phyloP scores from a whole-genome alignment of 2,329 filamentous ascomycete species.

The Pyricularia sp. region DNA sequence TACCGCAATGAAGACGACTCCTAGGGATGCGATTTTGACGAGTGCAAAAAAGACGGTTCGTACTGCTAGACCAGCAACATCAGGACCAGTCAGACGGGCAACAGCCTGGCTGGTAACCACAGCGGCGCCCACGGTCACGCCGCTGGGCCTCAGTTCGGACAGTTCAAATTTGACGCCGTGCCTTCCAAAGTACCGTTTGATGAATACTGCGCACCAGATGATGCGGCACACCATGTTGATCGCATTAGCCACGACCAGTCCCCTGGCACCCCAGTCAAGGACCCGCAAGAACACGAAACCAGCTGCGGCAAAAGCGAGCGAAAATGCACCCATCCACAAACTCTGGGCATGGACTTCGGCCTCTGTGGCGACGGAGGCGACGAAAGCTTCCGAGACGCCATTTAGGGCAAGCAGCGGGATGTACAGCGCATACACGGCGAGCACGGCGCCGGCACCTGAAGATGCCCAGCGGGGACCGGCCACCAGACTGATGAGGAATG shows the following conservation, averaged over 20 bases:
- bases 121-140: constrained; percentile 31
- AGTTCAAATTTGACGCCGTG: constrained; percentile 32
- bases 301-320: constrained; percentile 61
- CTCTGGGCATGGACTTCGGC: constrained; percentile 69
- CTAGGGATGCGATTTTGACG: constrained; percentile 37
- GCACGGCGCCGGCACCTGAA: constrained; percentile 62
- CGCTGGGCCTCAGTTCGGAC: constrained; percentile 31
- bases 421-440: constrained; percentile 82
- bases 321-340: constrained; percentile 77
- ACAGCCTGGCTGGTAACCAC: constrained; percentile 31
- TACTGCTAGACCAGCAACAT: neutral
- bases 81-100: neutral
- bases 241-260: constrained; percentile 77
- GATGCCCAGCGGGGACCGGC: constrained; percentile 69
- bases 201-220: constrained; percentile 68
- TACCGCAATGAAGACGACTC: constrained; percentile 40
- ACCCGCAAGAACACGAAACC: constrained; percentile 69
- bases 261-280: constrained; percentile 61
- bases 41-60: constrained; percentile 23
- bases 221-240: constrained; percentile 87
- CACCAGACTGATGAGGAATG: constrained; percentile 62
- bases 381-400: constrained; percentile 85
- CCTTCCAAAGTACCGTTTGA: constrained; percentile 50
- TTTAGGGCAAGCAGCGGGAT: constrained; percentile 89
- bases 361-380: constrained; percentile 74